A percentile compares a stretch with the other conserved stretches of the same genome.
Evolutionary conservation across 2,329 filamentous ascomycete genomes (phyloP).

Genomic region (Neofusicoccum sp.): DNA sequence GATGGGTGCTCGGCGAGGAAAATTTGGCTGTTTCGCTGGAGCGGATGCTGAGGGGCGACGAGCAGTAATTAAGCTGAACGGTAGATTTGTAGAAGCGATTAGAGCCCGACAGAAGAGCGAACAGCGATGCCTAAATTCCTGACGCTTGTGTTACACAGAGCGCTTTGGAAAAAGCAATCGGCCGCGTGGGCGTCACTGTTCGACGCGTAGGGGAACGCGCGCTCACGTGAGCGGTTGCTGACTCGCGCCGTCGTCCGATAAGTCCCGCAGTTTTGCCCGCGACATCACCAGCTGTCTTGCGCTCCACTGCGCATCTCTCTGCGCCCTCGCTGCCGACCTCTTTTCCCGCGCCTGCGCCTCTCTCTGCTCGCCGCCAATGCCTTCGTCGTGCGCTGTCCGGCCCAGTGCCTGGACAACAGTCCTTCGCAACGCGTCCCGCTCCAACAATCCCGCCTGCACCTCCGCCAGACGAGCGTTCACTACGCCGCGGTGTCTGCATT

Average conservation of each 20-base stretch:
- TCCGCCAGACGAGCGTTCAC: constrained; percentile 2
- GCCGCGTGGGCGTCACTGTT: not conserved
- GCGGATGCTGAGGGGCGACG: not conserved
- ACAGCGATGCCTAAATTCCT: not conserved
- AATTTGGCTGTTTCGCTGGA: not conserved
- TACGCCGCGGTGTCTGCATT: not conserved
- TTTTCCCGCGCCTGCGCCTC: not conserved
- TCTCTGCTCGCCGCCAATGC: not conserved
- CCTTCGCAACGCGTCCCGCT: constrained; percentile 6
- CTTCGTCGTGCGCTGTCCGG: not conserved
- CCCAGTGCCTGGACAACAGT: constrained; percentile 6
- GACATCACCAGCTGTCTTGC: constrained; percentile 9
- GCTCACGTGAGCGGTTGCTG: not conserved
- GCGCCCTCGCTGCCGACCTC: not conserved
- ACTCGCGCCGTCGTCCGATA: not conserved
- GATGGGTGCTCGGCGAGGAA: not conserved
- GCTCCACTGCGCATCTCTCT: not conserved
- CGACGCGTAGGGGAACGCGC: not conserved
- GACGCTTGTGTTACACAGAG: not conserved
- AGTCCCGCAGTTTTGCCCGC: constrained; percentile 9
- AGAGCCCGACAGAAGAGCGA: not conserved
- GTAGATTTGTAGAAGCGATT: not conserved
- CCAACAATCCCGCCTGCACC: not conserved
- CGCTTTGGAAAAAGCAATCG: not conserved
- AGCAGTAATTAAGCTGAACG: not conserved